Percentiles rank a stretch among this genome's conserved stretches.
phyloP scores from a whole-genome alignment of 768 basidiomycete genomes.

The Boletus edulis region DNA sequence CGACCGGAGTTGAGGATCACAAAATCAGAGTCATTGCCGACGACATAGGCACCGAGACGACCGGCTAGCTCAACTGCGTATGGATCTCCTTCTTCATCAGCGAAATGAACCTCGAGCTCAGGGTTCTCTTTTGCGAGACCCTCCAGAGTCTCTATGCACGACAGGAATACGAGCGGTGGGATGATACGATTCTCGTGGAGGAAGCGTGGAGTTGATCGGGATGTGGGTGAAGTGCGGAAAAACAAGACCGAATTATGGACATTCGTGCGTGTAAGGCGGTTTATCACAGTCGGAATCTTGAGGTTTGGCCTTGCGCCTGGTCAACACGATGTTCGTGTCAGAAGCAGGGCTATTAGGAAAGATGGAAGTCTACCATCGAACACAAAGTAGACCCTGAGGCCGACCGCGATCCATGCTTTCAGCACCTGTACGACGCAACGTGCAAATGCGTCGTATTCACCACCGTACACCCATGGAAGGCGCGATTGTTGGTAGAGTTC shows the following conservation, averaged over 20 bases:
- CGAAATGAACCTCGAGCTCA: constrained; percentile 58
- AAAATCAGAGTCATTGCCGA: constrained; percentile 81
- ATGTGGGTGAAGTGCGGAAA: constrained; percentile 71
- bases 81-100: constrained; percentile 81
- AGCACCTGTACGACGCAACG: constrained; percentile 50
- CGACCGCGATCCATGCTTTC: constrained; percentile 65
- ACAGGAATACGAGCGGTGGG: constrained; percentile 61
- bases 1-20: constrained; percentile 73
- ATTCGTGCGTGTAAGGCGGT: constrained; percentile 54
- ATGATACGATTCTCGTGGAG: constrained; percentile 71
- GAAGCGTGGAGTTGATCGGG: constrained; percentile 65
- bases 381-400: constrained; percentile 67
- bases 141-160: constrained; percentile 56
- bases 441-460: constrained; percentile 65
- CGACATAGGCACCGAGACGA: constrained; percentile 67
- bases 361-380: constrained; percentile 65
- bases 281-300: constrained; percentile 67
- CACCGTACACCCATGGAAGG: constrained; percentile 84
- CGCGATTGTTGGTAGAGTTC: constrained; percentile 55
- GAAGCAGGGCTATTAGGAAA: neutral
- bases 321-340: constrained; percentile 5
- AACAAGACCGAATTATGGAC: constrained; percentile 69
- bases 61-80: constrained; percentile 84
- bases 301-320: constrained; percentile 68
- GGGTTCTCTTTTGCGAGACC: constrained; percentile 34